These are phyloP conservation scores for Neurospora sp. DNA, from an alignment of 495 filamentous ascomycete genomes.

Conservation along the genomic window DNA sequence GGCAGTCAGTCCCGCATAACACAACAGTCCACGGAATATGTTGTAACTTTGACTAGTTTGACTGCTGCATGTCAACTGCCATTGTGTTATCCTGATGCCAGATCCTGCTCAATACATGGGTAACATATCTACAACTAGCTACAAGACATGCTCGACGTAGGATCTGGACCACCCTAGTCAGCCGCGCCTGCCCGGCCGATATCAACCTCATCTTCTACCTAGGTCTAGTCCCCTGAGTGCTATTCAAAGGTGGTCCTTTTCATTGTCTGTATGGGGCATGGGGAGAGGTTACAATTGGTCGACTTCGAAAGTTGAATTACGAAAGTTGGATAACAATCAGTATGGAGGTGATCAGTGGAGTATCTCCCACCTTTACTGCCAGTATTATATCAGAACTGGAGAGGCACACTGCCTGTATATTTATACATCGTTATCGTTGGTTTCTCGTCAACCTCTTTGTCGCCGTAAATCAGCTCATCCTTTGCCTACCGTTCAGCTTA, in stretches of 20 bases:
- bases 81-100: neutral
- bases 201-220: neutral
- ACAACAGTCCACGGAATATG: neutral
- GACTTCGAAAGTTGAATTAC: no score
- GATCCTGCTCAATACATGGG: neutral
- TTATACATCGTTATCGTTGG: neutral
- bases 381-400: neutral
- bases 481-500: neutral
- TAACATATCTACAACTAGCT: neutral
- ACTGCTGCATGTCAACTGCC: neutral
- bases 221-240: neutral
- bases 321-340: no score
- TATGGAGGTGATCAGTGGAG: neutral
- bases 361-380: neutral
- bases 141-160: neutral
- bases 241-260: neutral
- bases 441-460: neutral
- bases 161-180: neutral
- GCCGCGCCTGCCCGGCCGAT: neutral
- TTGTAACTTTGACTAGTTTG: neutral
- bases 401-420: neutral
- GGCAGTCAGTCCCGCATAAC: neutral
- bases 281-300: no score
- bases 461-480: neutral
- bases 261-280: neutral